These are phyloP conservation scores for Trypanosomatidae sp. DNA, from an alignment of 208 protist species.

Conservation along the genomic window DNA sequence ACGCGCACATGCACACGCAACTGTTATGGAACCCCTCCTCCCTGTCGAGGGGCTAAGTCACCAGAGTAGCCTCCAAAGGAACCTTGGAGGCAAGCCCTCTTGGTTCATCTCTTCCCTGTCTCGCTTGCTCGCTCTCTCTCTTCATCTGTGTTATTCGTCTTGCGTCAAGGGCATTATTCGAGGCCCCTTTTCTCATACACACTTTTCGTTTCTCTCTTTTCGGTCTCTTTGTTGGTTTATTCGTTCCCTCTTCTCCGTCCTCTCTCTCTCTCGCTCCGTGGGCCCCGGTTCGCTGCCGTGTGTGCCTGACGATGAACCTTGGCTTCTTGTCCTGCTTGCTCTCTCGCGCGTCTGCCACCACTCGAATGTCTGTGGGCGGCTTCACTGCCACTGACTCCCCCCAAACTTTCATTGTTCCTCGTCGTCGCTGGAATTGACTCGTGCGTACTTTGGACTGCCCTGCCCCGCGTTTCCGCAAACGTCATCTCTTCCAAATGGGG, in stretches of 20 bases:
- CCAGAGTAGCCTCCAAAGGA: not conserved
- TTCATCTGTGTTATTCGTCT: not conserved
- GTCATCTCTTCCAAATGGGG: conserved; percentile 7
- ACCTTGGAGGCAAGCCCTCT: not conserved
- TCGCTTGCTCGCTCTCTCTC: not conserved
- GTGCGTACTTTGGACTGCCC: not conserved
- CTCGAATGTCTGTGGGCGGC: not conserved
- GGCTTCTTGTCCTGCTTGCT: not conserved
- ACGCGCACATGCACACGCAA: not conserved
- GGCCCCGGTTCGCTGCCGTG: not conserved
- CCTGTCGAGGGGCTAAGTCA: not conserved
- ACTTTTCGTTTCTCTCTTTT: not conserved
- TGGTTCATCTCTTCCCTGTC: not conserved
- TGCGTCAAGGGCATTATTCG: not conserved
- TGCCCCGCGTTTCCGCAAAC: not conserved
- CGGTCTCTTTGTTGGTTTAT: not conserved
- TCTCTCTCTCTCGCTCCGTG: not conserved
- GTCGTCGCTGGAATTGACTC: not conserved
- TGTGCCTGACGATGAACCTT: not conserved
- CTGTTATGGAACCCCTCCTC: not conserved
- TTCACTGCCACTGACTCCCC: not conserved
- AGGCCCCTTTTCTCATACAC: not conserved
- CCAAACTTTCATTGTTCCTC: conserved; percentile 6
- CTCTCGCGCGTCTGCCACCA: not conserved
- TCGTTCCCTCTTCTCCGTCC: not conserved